These are phyloP conservation scores for Fusarium sp. DNA, from an alignment of 2,329 filamentous ascomycete species.

Conservation along the genomic window DNA sequence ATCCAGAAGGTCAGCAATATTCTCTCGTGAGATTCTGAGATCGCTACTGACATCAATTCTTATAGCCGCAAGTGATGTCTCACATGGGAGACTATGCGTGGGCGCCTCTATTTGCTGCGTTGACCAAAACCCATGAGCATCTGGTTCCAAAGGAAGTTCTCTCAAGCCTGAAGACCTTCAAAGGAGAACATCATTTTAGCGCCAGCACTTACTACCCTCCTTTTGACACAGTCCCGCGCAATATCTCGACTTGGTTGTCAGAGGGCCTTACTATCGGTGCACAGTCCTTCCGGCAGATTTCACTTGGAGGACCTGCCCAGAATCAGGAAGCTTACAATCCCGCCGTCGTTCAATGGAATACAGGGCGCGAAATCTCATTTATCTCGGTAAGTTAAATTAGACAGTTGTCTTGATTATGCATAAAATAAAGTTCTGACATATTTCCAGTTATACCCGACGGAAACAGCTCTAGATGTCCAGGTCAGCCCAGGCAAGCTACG, in stretches of 20 bases:
- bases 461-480: slow-evolving; percentile 29
- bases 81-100: slow-evolving; percentile 70
- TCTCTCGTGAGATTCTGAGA: not conserved
- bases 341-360: slow-evolving; percentile 68
- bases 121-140: slow-evolving; percentile 61
- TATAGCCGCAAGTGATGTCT: slow-evolving; percentile 63
- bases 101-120: slow-evolving; percentile 65
- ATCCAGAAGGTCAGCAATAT: slow-evolving; percentile 45
- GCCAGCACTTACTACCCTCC: slow-evolving; percentile 68
- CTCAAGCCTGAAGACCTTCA: slow-evolving; percentile 57
- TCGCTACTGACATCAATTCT: too few species aligned
- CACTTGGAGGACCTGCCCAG: slow-evolving; percentile 64
- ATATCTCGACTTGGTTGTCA: slow-evolving; percentile 69
- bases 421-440: slow-evolving; percentile 52
- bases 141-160: slow-evolving; percentile 58
- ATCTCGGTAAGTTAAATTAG: slow-evolving; percentile 39
- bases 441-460: slow-evolving; percentile 53
- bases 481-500: slow-evolving; percentile 50
- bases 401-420: slow-evolving; percentile 47
- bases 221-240: slow-evolving; percentile 65
- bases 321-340: slow-evolving; percentile 67
- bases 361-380: slow-evolving; percentile 50
- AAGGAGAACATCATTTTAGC: slow-evolving; percentile 63
- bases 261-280: slow-evolving; percentile 68
- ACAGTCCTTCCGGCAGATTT: slow-evolving; percentile 66